Percentiles rank a stretch among this genome's conserved stretches.
Evolutionary conservation across 352 stramenopile genomes (phyloP).

Genomic region (Thraustochytrium sp.): DNA sequence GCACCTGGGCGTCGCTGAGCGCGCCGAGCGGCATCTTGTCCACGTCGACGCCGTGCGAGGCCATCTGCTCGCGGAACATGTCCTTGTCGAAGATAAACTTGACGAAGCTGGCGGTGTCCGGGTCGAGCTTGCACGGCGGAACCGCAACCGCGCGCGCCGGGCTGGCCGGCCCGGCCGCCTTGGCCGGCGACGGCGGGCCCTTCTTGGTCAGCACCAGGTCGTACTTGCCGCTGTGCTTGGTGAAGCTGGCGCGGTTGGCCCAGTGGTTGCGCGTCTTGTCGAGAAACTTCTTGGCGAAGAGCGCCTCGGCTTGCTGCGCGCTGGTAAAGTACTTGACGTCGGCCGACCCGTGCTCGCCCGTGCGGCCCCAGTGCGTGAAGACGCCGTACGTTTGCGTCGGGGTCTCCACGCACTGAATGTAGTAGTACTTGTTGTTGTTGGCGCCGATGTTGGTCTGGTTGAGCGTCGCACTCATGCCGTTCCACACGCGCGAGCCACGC

Average conservation of each 20-base stretch:
- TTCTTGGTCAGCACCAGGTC: constrained; percentile 51
- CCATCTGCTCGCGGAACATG: constrained; percentile 51
- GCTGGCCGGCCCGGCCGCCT: neutral
- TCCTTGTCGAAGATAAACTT: constrained; percentile 53
- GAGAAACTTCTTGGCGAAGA: constrained; percentile 50
- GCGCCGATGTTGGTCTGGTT: constrained; percentile 52
- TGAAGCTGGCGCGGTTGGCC: constrained; percentile 42
- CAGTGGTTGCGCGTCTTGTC: constrained; percentile 51
- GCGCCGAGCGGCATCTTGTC: constrained; percentile 52
- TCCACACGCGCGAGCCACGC: neutral
- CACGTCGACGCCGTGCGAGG: constrained; percentile 48
- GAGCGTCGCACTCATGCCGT: constrained; percentile 47
- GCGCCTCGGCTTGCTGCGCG: neutral
- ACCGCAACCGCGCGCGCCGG: neutral
- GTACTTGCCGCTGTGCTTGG: constrained; percentile 50
- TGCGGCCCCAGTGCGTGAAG: constrained; percentile 50
- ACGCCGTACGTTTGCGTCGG: constrained; percentile 39
- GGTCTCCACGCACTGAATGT: constrained; percentile 42
- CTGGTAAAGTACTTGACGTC: constrained; percentile 22
- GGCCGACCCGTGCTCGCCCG: constrained; percentile 44
- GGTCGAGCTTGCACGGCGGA: constrained; percentile 30
- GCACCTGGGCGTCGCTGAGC: constrained; percentile 48
- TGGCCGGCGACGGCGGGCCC: neutral
- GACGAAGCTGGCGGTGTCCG: constrained; percentile 46
- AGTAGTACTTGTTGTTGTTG: constrained; percentile 56